These are phyloP conservation scores for Hygrocybe coccinea DNA, from an alignment of 768 basidiomycete species.

Conservation along the genomic window DNA sequence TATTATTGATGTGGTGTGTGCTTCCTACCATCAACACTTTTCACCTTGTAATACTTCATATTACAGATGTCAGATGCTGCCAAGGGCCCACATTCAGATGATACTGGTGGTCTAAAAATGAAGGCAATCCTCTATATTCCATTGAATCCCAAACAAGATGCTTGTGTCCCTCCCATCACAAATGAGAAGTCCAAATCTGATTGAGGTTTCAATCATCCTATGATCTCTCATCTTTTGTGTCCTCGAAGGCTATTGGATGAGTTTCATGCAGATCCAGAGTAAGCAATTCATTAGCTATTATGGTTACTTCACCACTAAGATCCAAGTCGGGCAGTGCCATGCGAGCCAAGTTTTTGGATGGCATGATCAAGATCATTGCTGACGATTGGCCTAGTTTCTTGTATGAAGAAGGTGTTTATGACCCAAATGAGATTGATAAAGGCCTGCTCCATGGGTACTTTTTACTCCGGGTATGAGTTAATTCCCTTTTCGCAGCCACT, in stretches of 20 bases:
- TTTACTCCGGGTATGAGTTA: conserved; percentile 2
- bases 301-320: neutral
- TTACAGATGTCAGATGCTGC: neutral
- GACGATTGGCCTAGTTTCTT: conserved; percentile 3
- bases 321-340: neutral
- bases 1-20: neutral
- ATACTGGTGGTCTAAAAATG: neutral
- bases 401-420: conserved; percentile 1
- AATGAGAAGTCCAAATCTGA: conserved; percentile 8
- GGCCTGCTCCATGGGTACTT: conserved; percentile 2
- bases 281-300: neutral
- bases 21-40: too few species aligned
- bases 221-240: conserved; percentile 25
- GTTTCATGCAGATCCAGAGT: neutral
- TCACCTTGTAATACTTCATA: neutral
- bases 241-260: conserved; percentile 13
- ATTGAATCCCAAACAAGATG: conserved; percentile 1
- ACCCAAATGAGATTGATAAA: neutral
- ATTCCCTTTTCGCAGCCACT: too few species aligned
- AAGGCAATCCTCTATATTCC: neutral
- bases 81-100: neutral
- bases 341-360: neutral
- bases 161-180: conserved; percentile 11
- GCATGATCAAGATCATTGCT: neutral
- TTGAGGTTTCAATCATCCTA: conserved; percentile 21